Evolutionary conservation across 371 early-diverging fungal species (phyloP).

Genomic region (Thermomucor indicae-seudaticae): DNA sequence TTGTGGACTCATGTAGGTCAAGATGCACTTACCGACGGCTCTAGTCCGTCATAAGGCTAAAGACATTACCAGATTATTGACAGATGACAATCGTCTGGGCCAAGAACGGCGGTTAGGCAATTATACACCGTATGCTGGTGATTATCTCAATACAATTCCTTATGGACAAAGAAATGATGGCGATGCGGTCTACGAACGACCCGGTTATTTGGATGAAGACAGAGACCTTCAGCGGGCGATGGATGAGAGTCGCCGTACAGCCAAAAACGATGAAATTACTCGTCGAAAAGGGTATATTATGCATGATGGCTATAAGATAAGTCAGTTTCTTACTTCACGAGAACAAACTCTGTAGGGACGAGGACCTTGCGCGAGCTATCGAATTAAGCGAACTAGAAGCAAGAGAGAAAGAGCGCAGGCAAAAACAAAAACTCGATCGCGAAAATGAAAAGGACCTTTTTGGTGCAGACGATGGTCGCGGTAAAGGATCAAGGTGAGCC

Average conservation of each 20-base stretch:
- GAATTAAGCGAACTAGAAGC: conserved; percentile 40
- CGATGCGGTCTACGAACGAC: background rate
- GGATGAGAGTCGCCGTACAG: conserved; percentile 59
- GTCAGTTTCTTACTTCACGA: background rate
- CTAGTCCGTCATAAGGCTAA: conserved; percentile 93
- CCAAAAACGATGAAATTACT: conserved; percentile 30
- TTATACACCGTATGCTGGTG: conserved; percentile 47
- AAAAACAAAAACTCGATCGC: conserved; percentile 24
- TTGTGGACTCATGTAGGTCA: no score
- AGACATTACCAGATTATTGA: conserved; percentile 79
- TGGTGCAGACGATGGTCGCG: background rate
- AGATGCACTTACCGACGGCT: background rate
- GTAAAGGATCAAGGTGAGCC: background rate
- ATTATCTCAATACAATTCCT: conserved; percentile 34
- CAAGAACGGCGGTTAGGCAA: conserved; percentile 74
- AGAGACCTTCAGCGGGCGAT: conserved; percentile 77
- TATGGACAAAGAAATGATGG: background rate
- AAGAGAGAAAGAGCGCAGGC: conserved; percentile 27
- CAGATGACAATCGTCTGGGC: conserved; percentile 77
- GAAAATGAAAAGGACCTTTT: conserved; percentile 46
- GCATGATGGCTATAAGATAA: background rate
- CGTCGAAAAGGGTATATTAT: conserved; percentile 8
- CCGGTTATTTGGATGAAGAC: conserved; percentile 63
- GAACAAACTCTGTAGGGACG: conserved; percentile 19
- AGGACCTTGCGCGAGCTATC: conserved; percentile 38